These are phyloP conservation scores for Carex myosuroides DNA, from an alignment of 176 grass and related monocot genomes.

Conservation along the genomic window DNA sequence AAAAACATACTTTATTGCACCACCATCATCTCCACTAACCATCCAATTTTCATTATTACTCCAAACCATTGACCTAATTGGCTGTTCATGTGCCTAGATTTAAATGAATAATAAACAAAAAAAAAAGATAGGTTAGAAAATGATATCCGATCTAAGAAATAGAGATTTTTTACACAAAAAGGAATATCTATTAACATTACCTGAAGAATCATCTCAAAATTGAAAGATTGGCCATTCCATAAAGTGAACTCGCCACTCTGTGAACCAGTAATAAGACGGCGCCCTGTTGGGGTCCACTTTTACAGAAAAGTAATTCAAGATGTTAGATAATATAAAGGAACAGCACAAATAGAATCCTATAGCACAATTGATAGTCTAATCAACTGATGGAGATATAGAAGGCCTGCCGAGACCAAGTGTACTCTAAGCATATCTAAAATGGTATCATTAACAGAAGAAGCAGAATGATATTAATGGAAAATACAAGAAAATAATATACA, in stretches of 20 bases:
- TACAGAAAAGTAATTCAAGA: background rate
- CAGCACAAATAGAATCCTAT: background rate
- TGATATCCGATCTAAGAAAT: background rate
- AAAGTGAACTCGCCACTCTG: conserved; percentile 97
- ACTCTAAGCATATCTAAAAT: background rate
- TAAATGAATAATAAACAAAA: conserved; percentile 19
- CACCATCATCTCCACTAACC: conserved; percentile 97
- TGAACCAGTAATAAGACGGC: conserved; percentile 96
- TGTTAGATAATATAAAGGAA: background rate
- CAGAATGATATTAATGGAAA: background rate
- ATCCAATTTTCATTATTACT: conserved; percentile 99
- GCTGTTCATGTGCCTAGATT: conserved; percentile 84
- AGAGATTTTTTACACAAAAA: background rate
- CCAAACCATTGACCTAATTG: conserved; percentile 99
- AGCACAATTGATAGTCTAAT: background rate
- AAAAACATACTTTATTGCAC: conserved; percentile 75
- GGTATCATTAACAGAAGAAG: background rate
- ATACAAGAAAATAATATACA: background rate
- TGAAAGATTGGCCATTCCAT: conserved; percentile 99
- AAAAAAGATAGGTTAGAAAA: conserved; percentile 19
- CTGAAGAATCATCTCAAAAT: conserved; percentile 99
- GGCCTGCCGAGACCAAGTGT: background rate
- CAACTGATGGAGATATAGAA: background rate
- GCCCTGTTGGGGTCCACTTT: conserved; percentile 95
- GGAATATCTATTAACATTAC: conserved; percentile 34